Evolutionary conservation across 2,329 filamentous ascomycete genomes (phyloP).

Genomic region (Pestalotiopsis sp.): DNA sequence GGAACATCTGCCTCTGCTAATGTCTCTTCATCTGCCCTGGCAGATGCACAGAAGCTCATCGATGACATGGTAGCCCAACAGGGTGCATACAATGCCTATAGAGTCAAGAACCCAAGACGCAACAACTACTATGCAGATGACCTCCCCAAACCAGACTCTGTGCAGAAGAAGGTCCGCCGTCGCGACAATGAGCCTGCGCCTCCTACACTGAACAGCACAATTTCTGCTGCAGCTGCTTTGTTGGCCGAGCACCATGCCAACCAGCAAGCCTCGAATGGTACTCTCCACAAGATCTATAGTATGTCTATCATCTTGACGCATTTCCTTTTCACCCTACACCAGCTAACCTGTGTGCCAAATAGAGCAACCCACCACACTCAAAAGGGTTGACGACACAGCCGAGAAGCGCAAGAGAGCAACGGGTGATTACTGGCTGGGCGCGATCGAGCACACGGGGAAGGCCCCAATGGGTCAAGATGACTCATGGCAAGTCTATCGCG

Average conservation of each 20-base stretch:
- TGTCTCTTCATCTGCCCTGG: neutral
- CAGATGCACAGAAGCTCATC: neutral
- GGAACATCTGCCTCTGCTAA: neutral
- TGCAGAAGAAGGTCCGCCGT: neutral
- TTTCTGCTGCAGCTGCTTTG: neutral
- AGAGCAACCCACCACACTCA: neutral
- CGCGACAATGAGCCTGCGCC: neutral
- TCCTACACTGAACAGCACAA: neutral
- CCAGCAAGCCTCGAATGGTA: neutral
- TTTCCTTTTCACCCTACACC: neutral
- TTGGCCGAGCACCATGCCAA: neutral
- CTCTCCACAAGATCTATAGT: neutral
- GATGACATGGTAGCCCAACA: neutral
- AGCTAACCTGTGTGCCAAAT: neutral
- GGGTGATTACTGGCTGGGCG: neutral
- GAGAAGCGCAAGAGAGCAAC: neutral
- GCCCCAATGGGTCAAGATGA: neutral
- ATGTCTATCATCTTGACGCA: too few species aligned
- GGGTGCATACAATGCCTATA: neutral
- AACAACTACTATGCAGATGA: neutral
- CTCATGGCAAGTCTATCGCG: neutral
- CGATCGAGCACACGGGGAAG: neutral
- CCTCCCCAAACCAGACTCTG: neutral
- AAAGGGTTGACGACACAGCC: neutral
- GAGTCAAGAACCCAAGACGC: neutral